Base-by-base conservation (phyloP, 345 rosid genomes). In the Syzygium grande region DNA sequence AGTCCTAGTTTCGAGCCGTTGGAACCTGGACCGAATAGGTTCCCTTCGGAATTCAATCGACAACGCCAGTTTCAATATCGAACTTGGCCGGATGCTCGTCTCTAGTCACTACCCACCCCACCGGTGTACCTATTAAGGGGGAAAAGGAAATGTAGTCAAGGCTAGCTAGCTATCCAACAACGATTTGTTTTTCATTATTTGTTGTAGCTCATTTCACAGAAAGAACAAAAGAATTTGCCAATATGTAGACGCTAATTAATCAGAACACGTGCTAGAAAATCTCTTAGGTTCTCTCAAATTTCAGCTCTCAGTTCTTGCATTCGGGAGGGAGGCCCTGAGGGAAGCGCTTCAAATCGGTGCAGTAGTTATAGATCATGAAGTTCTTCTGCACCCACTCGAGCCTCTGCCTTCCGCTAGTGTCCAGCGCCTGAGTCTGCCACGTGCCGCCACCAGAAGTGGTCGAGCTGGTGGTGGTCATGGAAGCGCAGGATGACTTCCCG, bases 351-450 rank as follows among this genome's bases (percentile, higher is more conserved):
- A 89, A 16, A 73, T 94, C 96, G 2, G 88, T 89, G 84, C 96
- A 93, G 51, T 94, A 94, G 43, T 93, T 91, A 49, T 93, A 94
- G 73, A 94, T 89, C 96, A 94, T 92, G 94, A 88, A 88, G 55
- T 93, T 94, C 54, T 86, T 90, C 85, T 92, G 94, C 52, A 92
- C 95, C 95, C 93, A 92, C 38, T 88, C 85, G 11, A 95, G 88
- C 85, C 87, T 90, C 79, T 88, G 68, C 85, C 87, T 90, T 80
- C 90, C 87, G 16, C 88, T 83, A 6, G 89, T 22, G 63, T 91
- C 96, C 8, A 94, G 89, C 78, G 88, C 86, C 61, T 91, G 92
- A 5, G 89, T 88, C 12, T 90, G 88, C 96, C 95, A 94, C 15
- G 84, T 38, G 49, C 51, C 11, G 58, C 46, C 13, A 11, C 86